A percentile compares a stretch with the other conserved stretches of the same genome.
Conservation (phyloP, 2,329 filamentous ascomycete genomes). For the Trichoderma oligosporum region DNA sequence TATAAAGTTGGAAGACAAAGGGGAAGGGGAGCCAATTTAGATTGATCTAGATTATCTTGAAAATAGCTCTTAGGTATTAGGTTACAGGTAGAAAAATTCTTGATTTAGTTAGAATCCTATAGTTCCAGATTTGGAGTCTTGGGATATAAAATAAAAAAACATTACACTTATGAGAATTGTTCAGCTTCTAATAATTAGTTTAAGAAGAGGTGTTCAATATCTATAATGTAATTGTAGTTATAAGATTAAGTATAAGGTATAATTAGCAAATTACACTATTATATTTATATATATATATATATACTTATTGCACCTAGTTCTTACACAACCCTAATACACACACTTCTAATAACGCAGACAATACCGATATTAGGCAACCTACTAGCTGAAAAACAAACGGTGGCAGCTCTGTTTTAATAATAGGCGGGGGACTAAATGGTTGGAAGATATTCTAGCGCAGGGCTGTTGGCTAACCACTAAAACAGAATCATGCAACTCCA, state of each 20-base stretch:
- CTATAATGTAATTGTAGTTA: neutral
- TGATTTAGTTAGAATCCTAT: neutral
- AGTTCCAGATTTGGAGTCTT: no score
- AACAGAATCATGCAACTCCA: neutral
- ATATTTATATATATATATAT: neutral
- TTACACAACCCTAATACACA: neutral
- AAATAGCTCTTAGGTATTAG: neutral
- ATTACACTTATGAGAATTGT: neutral
- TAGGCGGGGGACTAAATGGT: neutral
- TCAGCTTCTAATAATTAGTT: neutral
- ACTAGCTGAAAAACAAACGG: neutral
- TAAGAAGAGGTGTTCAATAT: neutral
- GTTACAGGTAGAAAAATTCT: neutral
- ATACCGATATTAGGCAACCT: neutral
- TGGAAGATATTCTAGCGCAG: neutral
- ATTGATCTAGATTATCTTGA: neutral
- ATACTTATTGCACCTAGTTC: neutral
- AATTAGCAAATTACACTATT: neutral
- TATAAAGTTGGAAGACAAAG: neutral
- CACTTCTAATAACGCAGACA: neutral
- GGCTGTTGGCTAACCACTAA: neutral
- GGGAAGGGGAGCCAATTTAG: neutral
- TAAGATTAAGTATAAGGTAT: neutral
- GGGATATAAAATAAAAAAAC: neutral
- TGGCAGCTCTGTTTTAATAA: neutral